phyloP scores from a whole-genome alignment of 371 early-diverging fungal genomes.

The Chytridium lagenaria region DNA sequence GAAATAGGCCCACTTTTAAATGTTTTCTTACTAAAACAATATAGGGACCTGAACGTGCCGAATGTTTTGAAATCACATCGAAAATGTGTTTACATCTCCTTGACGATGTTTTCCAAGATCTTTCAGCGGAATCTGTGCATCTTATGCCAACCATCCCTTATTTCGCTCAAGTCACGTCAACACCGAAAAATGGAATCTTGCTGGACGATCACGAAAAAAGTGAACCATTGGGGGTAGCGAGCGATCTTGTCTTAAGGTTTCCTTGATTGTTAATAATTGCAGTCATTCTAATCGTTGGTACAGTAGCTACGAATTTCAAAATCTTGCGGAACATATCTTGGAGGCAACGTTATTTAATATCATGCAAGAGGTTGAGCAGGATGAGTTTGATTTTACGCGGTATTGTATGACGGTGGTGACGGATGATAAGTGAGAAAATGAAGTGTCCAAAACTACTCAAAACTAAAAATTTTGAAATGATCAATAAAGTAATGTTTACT shows the following conservation, averaged over 20 bases:
- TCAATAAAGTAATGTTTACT: too few relatives aligned
- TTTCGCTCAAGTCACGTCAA: constrained; percentile 43
- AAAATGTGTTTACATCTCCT: constrained; percentile 22
- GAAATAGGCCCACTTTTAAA: too few relatives aligned
- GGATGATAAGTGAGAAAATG: too few relatives aligned
- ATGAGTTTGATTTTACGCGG: constrained; percentile 52
- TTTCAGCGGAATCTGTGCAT: constrained; percentile 36
- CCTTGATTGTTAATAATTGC: too few relatives aligned
- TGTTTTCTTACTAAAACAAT: background rate
- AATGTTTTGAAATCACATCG: background rate
- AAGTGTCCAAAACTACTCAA: too few relatives aligned
- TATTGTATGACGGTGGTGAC: constrained; percentile 17
- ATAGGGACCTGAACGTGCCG: background rate
- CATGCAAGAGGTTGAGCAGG: constrained; percentile 52
- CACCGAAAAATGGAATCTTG: constrained; percentile 32
- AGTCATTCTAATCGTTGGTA: too few relatives aligned
- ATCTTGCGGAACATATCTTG: constrained; percentile 42
- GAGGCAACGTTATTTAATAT: constrained; percentile 56
- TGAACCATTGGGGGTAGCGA: too few relatives aligned
- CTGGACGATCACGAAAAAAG: too few relatives aligned
- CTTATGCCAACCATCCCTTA: constrained; percentile 39
- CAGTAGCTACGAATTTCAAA: constrained; percentile 48
- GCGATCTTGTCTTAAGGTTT: too few relatives aligned
- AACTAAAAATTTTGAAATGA: too few relatives aligned
- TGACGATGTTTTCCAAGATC: constrained; percentile 51